Evolutionary conservation across 2,329 filamentous ascomycete species (phyloP), one percentile per base, ranked within the genome.

Genomic region (Neodidymelliopsis sp.): DNA sequence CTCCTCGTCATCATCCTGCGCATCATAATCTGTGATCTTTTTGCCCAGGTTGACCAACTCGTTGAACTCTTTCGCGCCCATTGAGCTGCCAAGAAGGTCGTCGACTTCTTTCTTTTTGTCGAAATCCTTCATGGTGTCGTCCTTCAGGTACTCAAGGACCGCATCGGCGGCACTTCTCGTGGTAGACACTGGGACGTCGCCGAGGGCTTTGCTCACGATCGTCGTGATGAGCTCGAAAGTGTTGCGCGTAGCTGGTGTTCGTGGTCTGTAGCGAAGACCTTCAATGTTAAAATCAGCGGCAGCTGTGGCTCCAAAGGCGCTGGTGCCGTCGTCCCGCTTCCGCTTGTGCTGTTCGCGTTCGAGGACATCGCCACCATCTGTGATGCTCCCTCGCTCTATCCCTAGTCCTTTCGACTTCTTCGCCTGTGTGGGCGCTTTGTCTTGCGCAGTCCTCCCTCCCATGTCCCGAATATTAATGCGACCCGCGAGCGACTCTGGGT

Each of bases 41-140:
- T 99, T 99, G 57, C 92, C 91, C 31, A 99, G 78, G 69, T 97
- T 99, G 45, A 97, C 87, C 59, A 99, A 77, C 76, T 97, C 93
- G 69, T 97, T 97, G 78, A 97, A 99, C 71, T 96, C 88, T 70
- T 97, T 96, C 1, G 90, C 84, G 37, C 82, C 87, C 78, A 97
- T 84, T 0, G 86, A 85, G 25, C 83, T 83, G n/a, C 93, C 94
- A 30, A 99, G 75, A 51, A 97, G 85, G 58, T 97, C 94, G 64
- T 99, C 94, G 31, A 97, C 85, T 71, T 97, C 91, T 75, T 92
- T 96, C 79, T 99, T 99, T 80, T 95, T 97, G 72, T 99, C 94
- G 52, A 96, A 90, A 70, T 99, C 94, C 73, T 97, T 97, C 77
- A 97, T 79, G 56, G 92, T 89, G 56, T 97, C 92, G 62, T 97